Base-by-base conservation (phyloP, 2,329 filamentous ascomycete genomes). In the Diaporthe capsici region DNA sequence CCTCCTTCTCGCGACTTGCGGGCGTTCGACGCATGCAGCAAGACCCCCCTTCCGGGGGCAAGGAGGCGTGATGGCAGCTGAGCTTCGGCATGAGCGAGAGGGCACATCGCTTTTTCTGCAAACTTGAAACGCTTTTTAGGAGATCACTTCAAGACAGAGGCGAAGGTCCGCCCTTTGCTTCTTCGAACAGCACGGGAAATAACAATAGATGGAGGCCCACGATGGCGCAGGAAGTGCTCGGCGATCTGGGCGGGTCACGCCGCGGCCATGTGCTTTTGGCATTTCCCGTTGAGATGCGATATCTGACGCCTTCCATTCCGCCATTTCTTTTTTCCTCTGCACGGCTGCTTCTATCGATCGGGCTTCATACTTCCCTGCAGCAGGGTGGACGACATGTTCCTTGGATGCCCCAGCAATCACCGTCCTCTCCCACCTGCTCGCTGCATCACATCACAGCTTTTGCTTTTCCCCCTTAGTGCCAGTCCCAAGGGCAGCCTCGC, bases 61-160 rank as follows among this genome's bases (percentile, higher is more conserved):
- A 31, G 34, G 34, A 8, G 25, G 13, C 58, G 44, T 22, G 55
- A 12, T 57, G n/a, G 12, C 25, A 73, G 34, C 58, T 73, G 47
- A 53, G 34, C 31, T 57, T 73, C 58, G 71, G 71, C 71, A n/a
- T 55, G 58, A 65, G 71, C 34, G 71, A 73, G 71, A 73, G 58
- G 58, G 71, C 10, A 34, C 61, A 25, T 65, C 47, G 44, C 57
- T 73, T 63, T 51, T 73, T 44, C 71, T 65, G 58, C 34, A 63
- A 4, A 28, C 47, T 73, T 63, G 44, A 73, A 51, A 65, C 51
- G n/a, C 34, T 25, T 17, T 12, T 20, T 37, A 42, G 51, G 58
- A 65, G 34, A 65, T 55, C 47, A 73, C 6, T 55, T 65, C 58
- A 5, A 73, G 58, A 65, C 71, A 73, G 17, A 65, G 7, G 22